phyloP scores from a whole-genome alignment of 2,329 filamentous ascomycete genomes.

The Rosellinia necatrix region DNA sequence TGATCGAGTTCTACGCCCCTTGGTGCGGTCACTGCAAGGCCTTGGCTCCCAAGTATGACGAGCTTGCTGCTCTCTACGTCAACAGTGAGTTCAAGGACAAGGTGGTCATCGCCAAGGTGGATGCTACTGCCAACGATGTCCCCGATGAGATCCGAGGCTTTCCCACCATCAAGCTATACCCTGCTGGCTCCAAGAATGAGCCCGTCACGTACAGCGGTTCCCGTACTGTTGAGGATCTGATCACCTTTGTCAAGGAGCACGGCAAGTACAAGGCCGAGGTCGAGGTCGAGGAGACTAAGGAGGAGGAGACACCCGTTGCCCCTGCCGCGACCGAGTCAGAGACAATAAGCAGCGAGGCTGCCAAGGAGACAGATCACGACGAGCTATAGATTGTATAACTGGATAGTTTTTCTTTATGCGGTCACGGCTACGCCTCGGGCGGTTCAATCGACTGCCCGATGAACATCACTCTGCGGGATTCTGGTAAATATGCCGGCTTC shows the following conservation, averaged over 20 bases:
- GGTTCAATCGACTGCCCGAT: constrained; percentile 33
- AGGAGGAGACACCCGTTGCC: constrained; percentile 58
- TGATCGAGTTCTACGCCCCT: constrained; percentile 97
- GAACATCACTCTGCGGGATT: constrained; percentile 28
- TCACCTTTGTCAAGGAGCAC: constrained; percentile 91
- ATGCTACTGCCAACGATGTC: constrained; percentile 94
- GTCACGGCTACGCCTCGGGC: constrained; percentile 29
- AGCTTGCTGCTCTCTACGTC: constrained; percentile 79
- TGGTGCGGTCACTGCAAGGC: constrained; percentile 99
- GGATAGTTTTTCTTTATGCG: constrained; percentile 36
- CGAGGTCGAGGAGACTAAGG: constrained; percentile 58
- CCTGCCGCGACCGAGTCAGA: constrained; percentile 56
- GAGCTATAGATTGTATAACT: constrained; percentile 67
- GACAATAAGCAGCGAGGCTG: constrained; percentile 49
- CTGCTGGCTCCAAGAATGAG: constrained; percentile 82
- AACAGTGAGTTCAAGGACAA: constrained; percentile 78
- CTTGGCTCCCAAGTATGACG: constrained; percentile 94
- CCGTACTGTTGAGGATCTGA: constrained; percentile 88
- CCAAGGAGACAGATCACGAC: constrained; percentile 63
- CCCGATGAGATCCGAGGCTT: constrained; percentile 97
- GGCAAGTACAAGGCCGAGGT: constrained; percentile 84
- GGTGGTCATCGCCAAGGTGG: constrained; percentile 95
- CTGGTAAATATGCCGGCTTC: constrained; percentile 37
- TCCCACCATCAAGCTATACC: constrained; percentile 98
- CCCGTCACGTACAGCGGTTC: constrained; percentile 87